These are phyloP conservation scores for Haplosporangium sp. DNA, from an alignment of 371 early-diverging fungal genomes.

Conservation along the genomic window DNA sequence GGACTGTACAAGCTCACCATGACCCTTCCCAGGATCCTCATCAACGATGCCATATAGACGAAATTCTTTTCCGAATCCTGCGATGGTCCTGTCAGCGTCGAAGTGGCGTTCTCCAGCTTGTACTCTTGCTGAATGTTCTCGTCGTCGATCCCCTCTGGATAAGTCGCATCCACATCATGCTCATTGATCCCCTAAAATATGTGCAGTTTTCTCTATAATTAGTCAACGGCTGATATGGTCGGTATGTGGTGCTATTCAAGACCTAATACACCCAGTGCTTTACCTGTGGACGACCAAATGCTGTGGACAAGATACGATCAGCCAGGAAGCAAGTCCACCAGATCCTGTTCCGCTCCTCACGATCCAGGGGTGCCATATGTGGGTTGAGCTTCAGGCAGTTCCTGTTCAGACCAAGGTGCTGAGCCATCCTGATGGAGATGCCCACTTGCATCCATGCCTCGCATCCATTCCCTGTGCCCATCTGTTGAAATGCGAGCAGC, in stretches of 20 bases:
- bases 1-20: slow-evolving; percentile 53
- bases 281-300: slow-evolving; percentile 56
- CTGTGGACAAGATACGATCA: slow-evolving; percentile 59
- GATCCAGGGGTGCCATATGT: slow-evolving; percentile 59
- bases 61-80: slow-evolving; percentile 42
- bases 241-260: background rate
- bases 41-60: slow-evolving; percentile 34
- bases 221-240: slow-evolving; percentile 25
- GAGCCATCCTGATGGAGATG: slow-evolving; percentile 73
- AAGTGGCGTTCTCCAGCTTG: slow-evolving; percentile 29
- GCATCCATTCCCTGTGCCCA: slow-evolving; percentile 55
- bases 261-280: too few relatives aligned
- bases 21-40: slow-evolving; percentile 47
- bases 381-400: slow-evolving; percentile 62
- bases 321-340: slow-evolving; percentile 69
- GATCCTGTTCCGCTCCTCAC: slow-evolving; percentile 67
- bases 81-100: slow-evolving; percentile 31
- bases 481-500: slow-evolving; percentile 48
- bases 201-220: slow-evolving; percentile 57
- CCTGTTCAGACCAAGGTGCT: slow-evolving; percentile 70
- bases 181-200: slow-evolving; percentile 49
- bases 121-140: slow-evolving; percentile 27
- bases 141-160: slow-evolving; percentile 48
- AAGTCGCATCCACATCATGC: slow-evolving; percentile 45
- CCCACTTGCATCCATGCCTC: slow-evolving; percentile 68